Percentiles rank a stretch among this genome's conserved stretches.
phyloP scores from a whole-genome alignment of 2,329 filamentous ascomycete genomes.

The Trichophyton equinum region DNA sequence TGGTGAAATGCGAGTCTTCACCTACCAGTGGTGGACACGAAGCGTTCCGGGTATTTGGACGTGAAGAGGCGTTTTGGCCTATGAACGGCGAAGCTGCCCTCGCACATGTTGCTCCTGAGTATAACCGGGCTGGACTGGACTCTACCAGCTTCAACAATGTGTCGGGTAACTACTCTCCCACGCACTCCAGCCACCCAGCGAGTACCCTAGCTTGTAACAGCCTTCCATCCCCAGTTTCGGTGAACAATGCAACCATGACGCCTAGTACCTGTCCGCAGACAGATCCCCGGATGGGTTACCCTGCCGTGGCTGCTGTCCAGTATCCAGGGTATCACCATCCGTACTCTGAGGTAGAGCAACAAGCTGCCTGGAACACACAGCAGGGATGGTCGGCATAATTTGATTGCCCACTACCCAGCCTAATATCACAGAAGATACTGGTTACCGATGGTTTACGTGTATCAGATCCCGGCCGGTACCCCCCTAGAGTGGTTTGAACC shows the following conservation, averaged over 20 bases:
- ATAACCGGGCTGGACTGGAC: background rate
- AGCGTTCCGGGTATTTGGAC: conserved; percentile 5
- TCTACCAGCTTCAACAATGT: background rate
- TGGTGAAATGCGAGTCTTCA: conserved; percentile 1
- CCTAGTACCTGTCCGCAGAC: conserved; percentile 1
- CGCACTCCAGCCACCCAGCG: background rate
- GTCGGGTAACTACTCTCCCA: conserved; percentile 1
- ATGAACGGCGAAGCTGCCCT: background rate
- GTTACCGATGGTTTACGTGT: background rate
- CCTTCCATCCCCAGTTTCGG: background rate
- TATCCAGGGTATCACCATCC: background rate
- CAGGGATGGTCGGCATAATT: conserved; percentile 8
- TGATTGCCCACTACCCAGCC: background rate
- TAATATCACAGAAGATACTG: background rate
- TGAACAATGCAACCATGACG: background rate
- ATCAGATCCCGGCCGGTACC: background rate
- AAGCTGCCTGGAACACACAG: conserved; percentile 6
- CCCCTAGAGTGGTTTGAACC: background rate
- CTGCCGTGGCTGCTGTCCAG: background rate
- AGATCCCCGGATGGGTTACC: background rate
- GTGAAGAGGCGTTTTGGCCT: conserved; percentile 8
- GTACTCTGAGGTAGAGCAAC: conserved; percentile 3
- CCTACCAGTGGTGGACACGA: conserved; percentile 5
- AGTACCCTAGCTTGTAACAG: background rate
- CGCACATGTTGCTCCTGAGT: conserved; percentile 3